These are phyloP conservation scores for Nothophytophthora sp. DNA, from an alignment of 352 stramenopile genomes.

Conservation along the genomic window DNA sequence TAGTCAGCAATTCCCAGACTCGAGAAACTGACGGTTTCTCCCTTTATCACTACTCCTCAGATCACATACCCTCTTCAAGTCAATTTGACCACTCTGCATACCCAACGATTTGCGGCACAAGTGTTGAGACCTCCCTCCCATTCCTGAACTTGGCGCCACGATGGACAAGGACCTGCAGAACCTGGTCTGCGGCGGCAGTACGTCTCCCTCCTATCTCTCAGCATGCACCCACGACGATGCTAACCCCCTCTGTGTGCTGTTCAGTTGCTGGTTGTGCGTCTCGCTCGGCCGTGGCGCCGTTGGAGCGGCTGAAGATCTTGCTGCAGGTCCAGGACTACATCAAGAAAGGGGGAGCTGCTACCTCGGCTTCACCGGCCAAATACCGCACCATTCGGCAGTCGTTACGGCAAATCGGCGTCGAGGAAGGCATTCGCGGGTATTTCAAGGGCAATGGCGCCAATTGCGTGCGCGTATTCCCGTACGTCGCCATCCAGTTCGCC, in stretches of 20 bases:
- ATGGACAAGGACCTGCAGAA: slow-evolving; percentile 55
- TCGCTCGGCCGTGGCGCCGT: slow-evolving; percentile 65
- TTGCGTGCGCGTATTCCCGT: slow-evolving; percentile 76
- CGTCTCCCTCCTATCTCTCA: slow-evolving; percentile 7
- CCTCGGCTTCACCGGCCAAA: slow-evolving; percentile 20
- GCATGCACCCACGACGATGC: neutral
- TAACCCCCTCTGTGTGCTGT: neutral
- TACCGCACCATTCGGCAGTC: slow-evolving; percentile 63
- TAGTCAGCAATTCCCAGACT: too few relatives aligned
- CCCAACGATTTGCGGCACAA: too few relatives aligned
- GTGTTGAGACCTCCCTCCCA: too few relatives aligned
- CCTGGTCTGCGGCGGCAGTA: slow-evolving; percentile 75
- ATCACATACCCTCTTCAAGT: too few relatives aligned
- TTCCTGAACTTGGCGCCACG: too few relatives aligned
- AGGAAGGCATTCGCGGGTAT: slow-evolving; percentile 64
- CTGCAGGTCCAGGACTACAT: slow-evolving; percentile 80
- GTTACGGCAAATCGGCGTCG: slow-evolving; percentile 57
- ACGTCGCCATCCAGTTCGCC: slow-evolving; percentile 80
- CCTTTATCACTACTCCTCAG: too few relatives aligned
- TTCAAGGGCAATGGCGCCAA: slow-evolving; percentile 86
- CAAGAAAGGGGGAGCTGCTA: slow-evolving; percentile 13
- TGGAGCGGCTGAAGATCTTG: slow-evolving; percentile 83
- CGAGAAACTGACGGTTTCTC: too few relatives aligned
- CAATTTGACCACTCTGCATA: too few relatives aligned
- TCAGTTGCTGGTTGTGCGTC: slow-evolving; percentile 71